phyloP scores from a whole-genome alignment of 2,329 filamentous ascomycete species.

The Phialophora verrucosa region DNA sequence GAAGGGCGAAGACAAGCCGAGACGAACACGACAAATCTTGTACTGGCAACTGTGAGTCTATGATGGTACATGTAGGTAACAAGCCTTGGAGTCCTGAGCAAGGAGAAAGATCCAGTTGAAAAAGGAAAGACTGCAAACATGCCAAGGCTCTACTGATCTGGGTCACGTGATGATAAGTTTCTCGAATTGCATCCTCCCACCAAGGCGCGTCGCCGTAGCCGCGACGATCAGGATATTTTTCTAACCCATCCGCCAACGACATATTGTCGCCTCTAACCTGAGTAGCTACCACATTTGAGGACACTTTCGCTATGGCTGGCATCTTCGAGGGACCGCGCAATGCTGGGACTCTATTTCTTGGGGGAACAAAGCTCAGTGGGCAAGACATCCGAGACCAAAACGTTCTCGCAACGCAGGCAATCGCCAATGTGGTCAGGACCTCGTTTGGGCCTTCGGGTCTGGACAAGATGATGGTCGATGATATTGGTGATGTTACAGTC shows the following conservation, averaged over 20 bases:
- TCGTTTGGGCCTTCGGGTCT: conserved; percentile 96
- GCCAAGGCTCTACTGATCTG: not conserved
- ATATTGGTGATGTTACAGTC: conserved; percentile 98
- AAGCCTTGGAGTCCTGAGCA: no score
- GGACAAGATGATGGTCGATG: conserved; percentile 99
- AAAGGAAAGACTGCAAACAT: not conserved
- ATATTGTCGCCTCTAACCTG: conserved; percentile 1
- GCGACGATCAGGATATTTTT: conserved; percentile 14
- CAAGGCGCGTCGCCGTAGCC: not conserved
- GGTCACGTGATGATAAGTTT: not conserved
- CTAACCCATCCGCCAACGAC: not conserved
- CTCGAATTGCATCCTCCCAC: not conserved
- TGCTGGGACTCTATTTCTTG: conserved; percentile 91
- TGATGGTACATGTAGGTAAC: no score
- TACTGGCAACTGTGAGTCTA: no score
- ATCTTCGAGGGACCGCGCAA: conserved; percentile 96
- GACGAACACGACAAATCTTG: no score
- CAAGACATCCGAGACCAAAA: conserved; percentile 97
- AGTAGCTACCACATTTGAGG: not conserved
- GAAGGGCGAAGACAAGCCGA: no score
- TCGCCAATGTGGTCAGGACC: conserved; percentile 98
- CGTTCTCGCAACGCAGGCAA: conserved; percentile 93
- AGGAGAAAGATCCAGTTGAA: not conserved
- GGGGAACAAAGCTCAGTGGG: conserved; percentile 96
- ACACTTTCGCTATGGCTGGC: conserved; percentile 73